Evolutionary conservation across 306 rosid genomes (phyloP), one percentile per base, ranked within the genome.

Genomic region (Notholithocarpus densiflorus): DNA sequence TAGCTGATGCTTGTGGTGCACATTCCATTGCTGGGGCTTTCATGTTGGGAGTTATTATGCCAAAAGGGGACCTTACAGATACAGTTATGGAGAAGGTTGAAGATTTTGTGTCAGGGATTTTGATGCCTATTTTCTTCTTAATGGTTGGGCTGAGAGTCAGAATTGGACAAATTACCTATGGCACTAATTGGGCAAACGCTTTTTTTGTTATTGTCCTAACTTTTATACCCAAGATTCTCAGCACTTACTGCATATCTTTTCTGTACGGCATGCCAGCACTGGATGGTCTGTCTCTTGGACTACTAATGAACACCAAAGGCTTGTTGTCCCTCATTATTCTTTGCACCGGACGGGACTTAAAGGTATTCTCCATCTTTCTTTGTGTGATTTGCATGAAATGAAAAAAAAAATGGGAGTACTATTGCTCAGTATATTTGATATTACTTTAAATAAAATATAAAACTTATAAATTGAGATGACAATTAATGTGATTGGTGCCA

Each of bases 221-320:
- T 55, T 43, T 68, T 17, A 18, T 59, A 0, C 71, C 85, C 2
- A 87, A 87, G 73, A 52, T 87, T 53, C 37, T 71, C 2, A 85
- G 87, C 51, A 82, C 83, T 23, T 87, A 73, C 23, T 23, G 80
- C 2, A 75, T 68, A 11, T 82, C 85, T 40, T 74, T 82, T 13
- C 34, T 80, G 53, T 66, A 82, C 68, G 80, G 75, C 40, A 80
- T 87, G 80, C 57, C 79, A n/a, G 56, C 72, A 0, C 34, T 81
- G 21, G 88, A 84, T 34, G 75, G 80, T 20, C 57, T 87, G 73
- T 74, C 82, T 54, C 79, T 87, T 56, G 90, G 87, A 2, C 55
- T 85, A 14, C 72, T 84, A 15, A 80, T 87, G 88, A 84, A 85
- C 74, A 79, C 90, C 40, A 87, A 83, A 71, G 90, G 87, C 60